phyloP scores from a whole-genome alignment of 768 basidiomycete species.

The Hortiboletus flavorubellus region DNA sequence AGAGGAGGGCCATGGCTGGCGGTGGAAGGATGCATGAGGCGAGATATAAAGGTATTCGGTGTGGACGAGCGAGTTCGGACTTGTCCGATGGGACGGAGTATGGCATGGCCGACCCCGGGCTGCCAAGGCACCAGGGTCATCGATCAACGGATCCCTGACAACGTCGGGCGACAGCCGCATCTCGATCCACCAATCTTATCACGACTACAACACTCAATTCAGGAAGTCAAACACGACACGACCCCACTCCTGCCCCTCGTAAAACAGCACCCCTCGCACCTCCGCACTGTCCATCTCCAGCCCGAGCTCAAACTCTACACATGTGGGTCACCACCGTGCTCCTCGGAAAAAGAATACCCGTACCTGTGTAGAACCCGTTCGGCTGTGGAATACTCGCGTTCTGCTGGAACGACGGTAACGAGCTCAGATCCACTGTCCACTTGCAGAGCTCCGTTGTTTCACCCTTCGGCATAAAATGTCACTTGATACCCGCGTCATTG shows the following conservation, averaged over 20 bases:
- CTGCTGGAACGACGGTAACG: constrained; percentile 74
- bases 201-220: constrained; percentile 6
- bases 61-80: not conserved
- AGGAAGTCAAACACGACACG: constrained; percentile 62
- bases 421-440: constrained; percentile 83
- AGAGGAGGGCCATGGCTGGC: constrained; percentile 13
- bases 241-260: constrained; percentile 78
- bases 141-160: not conserved
- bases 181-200: constrained; percentile 3
- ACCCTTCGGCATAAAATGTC: constrained; percentile 41
- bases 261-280: constrained; percentile 76
- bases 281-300: constrained; percentile 84
- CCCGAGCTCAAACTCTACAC: constrained; percentile 76
- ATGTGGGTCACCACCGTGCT: not conserved
- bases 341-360: constrained; percentile 15
- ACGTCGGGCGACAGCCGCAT: not conserved
- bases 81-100: constrained; percentile 2
- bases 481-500: constrained; percentile 14
- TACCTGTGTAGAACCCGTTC: constrained; percentile 79
- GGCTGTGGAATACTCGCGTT: constrained; percentile 55
- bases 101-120: not conserved
- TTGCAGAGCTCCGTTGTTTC: constrained; percentile 73
- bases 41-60: too few species aligned
- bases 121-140: not conserved
- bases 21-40: too few species aligned